Conservation (phyloP, 805 yeast species). For the Candida incommunis region DNA sequence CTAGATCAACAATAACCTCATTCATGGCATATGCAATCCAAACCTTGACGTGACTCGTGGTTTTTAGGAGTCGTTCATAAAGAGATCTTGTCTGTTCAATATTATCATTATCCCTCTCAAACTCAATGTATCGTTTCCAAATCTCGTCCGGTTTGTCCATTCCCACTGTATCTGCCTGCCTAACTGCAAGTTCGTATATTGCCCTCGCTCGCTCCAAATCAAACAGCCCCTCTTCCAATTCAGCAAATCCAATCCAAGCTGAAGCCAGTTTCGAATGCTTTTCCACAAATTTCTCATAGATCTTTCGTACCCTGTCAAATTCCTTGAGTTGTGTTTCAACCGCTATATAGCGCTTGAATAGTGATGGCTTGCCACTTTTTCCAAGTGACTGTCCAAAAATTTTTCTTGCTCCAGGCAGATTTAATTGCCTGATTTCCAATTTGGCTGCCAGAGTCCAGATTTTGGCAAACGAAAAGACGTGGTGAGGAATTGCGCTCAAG, state of each 20-base stretch:
- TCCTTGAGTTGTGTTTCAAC: slow-evolving; percentile 59
- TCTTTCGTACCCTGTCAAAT: slow-evolving; percentile 62
- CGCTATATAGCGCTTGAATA: slow-evolving; percentile 50
- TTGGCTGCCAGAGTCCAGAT: slow-evolving; percentile 61
- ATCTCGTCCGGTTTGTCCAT: slow-evolving; percentile 17
- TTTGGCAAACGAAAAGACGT: slow-evolving; percentile 49
- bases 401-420: slow-evolving; percentile 43
- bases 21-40: slow-evolving; percentile 63
- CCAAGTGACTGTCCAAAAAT: slow-evolving; percentile 65
- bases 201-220: slow-evolving; percentile 59
- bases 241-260: slow-evolving; percentile 52
- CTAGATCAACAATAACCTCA: slow-evolving; percentile 43
- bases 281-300: slow-evolving; percentile 57
- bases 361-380: slow-evolving; percentile 32
- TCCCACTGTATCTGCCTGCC: slow-evolving; percentile 12
- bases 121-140: slow-evolving; percentile 36
- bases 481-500: slow-evolving; percentile 40
- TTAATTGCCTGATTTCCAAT: slow-evolving; percentile 53
- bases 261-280: slow-evolving; percentile 25
- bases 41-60: slow-evolving; percentile 22
- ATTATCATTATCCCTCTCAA: slow-evolving; percentile 44
- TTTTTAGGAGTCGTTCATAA: slow-evolving; percentile 27
- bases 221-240: slow-evolving; percentile 50
- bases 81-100: slow-evolving; percentile 41
- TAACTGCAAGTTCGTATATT: slow-evolving; percentile 40